A percentile compares a stretch with the other conserved stretches of the same genome.
phyloP scores from a whole-genome alignment of 257 asterid species.

The Capsicum baccatum region DNA sequence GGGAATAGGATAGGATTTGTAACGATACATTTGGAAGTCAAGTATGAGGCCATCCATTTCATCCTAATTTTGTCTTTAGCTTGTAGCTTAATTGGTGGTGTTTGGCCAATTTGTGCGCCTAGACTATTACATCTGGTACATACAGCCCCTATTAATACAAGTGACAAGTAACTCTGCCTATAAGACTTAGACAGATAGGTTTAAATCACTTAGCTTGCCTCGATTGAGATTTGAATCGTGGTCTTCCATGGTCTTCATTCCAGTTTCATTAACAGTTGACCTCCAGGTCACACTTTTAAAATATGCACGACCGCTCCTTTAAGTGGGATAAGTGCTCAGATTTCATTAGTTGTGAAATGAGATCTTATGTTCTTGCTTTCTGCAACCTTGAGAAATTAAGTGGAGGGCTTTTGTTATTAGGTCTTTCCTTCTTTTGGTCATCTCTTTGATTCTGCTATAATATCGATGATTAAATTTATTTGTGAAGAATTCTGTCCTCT shows the following conservation, averaged over 20 bases:
- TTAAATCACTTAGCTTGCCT: neutral
- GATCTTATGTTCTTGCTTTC: conserved; percentile 13
- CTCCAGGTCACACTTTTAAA: no score
- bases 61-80: neutral
- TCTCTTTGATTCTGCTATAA: neutral
- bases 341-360: conserved; percentile 22
- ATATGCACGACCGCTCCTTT: no score
- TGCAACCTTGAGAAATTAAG: conserved; percentile 6
- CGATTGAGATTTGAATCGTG: neutral
- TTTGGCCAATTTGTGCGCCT: neutral
- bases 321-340: neutral
- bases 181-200: neutral
- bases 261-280: no score
- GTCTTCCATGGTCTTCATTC: no score
- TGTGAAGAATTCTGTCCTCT: neutral
- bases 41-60: neutral
- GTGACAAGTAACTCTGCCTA: neutral
- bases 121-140: neutral
- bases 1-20: no score
- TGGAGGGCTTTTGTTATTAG: neutral
- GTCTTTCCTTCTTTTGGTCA: neutral
- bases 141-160: conserved; percentile 7
- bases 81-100: neutral
- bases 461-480: neutral
- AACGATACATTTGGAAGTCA: neutral